Percentiles rank a stretch among this genome's conserved stretches.
phyloP scores from a whole-genome alignment of 306 rosid genomes.

The Quercus wislizeni region DNA sequence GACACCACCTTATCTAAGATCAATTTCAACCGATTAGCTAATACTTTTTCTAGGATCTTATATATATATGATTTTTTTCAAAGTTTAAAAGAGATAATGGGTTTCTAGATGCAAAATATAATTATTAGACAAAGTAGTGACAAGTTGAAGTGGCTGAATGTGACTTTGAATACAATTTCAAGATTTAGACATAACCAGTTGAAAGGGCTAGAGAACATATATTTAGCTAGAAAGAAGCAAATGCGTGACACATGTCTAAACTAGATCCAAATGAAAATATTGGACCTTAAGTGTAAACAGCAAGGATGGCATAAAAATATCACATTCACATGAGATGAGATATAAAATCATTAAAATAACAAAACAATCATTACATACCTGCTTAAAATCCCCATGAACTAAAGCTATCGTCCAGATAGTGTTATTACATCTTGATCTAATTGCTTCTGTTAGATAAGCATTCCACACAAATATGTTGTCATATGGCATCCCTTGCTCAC shows the following conservation, averaged over 20 bases:
- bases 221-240: background rate
- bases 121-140: background rate
- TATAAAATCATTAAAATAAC: background rate
- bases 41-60: too few species aligned
- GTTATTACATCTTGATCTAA: conserved; percentile 86
- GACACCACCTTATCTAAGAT: too few species aligned
- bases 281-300: background rate
- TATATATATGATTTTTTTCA: too few species aligned
- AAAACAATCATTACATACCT: conserved; percentile 43
- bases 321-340: background rate
- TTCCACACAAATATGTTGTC: conserved; percentile 96
- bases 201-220: background rate
- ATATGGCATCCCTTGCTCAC: conserved; percentile 66
- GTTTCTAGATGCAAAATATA: background rate
- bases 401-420: conserved; percentile 92
- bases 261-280: background rate
- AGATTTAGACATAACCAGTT: background rate
- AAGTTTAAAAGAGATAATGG: background rate
- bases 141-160: background rate
- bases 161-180: background rate
- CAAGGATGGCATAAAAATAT: background rate
- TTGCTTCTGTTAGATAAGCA: conserved; percentile 78
- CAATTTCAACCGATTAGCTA: too few species aligned
- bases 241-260: background rate
- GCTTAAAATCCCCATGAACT: conserved; percentile 96